Evolutionary conservation across 805 yeast genomes (phyloP).

Genomic region (Suhomyces vadensis): DNA sequence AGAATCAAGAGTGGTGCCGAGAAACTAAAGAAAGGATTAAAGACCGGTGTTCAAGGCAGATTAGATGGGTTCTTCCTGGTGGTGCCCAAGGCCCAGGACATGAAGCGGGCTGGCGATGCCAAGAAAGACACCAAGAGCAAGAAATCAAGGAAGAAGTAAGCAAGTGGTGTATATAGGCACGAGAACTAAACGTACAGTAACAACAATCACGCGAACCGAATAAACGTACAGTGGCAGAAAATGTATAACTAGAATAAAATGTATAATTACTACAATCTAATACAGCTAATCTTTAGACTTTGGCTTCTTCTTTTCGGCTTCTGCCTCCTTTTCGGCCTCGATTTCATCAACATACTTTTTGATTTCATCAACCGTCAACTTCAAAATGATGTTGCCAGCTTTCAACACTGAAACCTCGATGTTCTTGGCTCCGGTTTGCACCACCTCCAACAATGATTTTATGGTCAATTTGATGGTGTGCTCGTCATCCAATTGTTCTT

Average conservation of each 20-base stretch:
- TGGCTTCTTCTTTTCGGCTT: conserved; percentile 70
- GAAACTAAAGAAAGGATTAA: conserved; percentile 78
- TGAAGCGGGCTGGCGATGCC: conserved; percentile 34
- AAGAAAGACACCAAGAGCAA: conserved; percentile 32
- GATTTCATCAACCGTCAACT: conserved; percentile 68
- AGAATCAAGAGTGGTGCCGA: conserved; percentile 86
- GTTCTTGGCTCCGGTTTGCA: conserved; percentile 96
- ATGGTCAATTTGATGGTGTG: conserved; percentile 80
- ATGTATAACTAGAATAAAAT: too few relatives aligned
- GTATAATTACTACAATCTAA: neutral
- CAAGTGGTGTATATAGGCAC: neutral
- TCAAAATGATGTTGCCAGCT: conserved; percentile 61
- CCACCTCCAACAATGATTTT: conserved; percentile 89
- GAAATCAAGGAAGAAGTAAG: conserved; percentile 22
- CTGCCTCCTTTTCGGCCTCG: conserved; percentile 84
- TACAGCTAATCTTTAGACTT: conserved; percentile 18
- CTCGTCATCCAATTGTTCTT: conserved; percentile 60
- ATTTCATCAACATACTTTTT: conserved; percentile 74
- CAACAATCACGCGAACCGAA: too few relatives aligned
- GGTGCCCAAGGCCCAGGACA: conserved; percentile 41
- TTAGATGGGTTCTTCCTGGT: conserved; percentile 89
- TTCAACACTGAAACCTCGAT: conserved; percentile 88
- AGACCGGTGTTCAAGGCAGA: conserved; percentile 86
- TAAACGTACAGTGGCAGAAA: too few relatives aligned
- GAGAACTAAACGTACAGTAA: neutral